Conservation (phyloP, 139 green algal species). For the Chlorella sp. region DNA sequence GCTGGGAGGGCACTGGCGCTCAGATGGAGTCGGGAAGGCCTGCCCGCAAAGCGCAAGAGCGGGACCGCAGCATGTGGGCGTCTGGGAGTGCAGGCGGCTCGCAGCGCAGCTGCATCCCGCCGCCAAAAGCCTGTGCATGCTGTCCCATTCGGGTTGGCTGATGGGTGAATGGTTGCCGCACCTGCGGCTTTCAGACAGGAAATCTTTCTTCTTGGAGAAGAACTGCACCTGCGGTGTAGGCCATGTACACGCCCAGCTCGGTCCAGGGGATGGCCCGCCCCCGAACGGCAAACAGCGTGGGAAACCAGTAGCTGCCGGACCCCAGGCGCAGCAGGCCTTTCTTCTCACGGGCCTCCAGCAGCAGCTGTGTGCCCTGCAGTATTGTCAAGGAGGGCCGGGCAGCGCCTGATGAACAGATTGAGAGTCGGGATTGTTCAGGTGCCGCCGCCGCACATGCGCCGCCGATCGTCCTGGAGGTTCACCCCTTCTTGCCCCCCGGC, state of each 20-base stretch:
- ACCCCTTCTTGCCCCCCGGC: neutral
- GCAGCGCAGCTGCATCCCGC: no score
- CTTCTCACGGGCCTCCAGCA: neutral
- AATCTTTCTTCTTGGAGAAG: no score
- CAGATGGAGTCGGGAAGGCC: no score
- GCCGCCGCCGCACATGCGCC: neutral
- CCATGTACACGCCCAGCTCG: neutral
- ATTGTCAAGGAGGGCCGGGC: neutral
- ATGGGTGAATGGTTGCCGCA: no score
- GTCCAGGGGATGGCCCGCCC: constrained; percentile 1
- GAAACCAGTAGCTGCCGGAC: neutral
- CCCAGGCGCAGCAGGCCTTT: neutral
- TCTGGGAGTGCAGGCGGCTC: no score
- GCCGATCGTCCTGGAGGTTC: neutral
- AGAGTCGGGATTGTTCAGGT: neutral
- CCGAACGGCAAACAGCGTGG: neutral
- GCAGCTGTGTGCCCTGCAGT: neutral
- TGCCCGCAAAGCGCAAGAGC: no score
- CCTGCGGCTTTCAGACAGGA: no score
- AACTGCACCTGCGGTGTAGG: neutral
- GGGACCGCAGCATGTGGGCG: no score
- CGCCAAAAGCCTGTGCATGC: no score
- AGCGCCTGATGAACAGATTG: neutral
- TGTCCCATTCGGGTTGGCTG: no score
- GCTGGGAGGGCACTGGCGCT: neutral